Evolutionary conservation across 176 grass and related monocot species (phyloP), one percentile per base, ranked within the genome.

Genomic region (Triticum monococcum): DNA sequence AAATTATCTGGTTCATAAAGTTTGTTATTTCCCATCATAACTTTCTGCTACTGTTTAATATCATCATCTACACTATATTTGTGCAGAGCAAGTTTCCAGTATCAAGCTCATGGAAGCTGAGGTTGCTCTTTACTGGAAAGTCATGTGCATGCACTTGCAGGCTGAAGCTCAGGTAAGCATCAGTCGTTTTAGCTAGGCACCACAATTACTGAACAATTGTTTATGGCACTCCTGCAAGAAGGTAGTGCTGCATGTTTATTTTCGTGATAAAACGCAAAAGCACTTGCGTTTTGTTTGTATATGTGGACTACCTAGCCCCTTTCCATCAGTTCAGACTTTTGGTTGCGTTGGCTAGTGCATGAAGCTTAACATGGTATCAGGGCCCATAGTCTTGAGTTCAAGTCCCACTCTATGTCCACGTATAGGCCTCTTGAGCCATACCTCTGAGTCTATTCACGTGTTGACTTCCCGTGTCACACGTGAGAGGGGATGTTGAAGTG

Each of bases 121-220:
- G 84, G 77, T 82, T 88, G 92, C 92, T 86, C 90, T 98, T 84
- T 98, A 98, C 86, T 98, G 94, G 97, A 98, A 84, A 85, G 89
- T 82, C 66, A 68, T 94, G 50, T 98, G 94, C 89, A 91, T 81
- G 80, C 94, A 92, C 91, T 88, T 98, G 87, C 92, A 98, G 86
- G 91, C 85, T 83, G 90, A 96, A 91, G 97, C 97, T 93, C 90
- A 96, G 88, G 97, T 96, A 89, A 91, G 75, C 68, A 85, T 36
- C 67, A 61, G 9, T 68, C 46, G 13, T 78, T 63, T 74, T 86
- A 36, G 28, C 84, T 80, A 40, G 64, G 80, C 30, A 48, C 1
- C 24, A 79, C 33, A 84, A 81, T 63, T 41, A 16, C 59, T 77
- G 59, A 84, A 78, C 23, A 8, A 14, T 32, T 20, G 30, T 66